Base-by-base conservation (phyloP, 768 basidiomycete genomes). In the Zangia roseola region DNA sequence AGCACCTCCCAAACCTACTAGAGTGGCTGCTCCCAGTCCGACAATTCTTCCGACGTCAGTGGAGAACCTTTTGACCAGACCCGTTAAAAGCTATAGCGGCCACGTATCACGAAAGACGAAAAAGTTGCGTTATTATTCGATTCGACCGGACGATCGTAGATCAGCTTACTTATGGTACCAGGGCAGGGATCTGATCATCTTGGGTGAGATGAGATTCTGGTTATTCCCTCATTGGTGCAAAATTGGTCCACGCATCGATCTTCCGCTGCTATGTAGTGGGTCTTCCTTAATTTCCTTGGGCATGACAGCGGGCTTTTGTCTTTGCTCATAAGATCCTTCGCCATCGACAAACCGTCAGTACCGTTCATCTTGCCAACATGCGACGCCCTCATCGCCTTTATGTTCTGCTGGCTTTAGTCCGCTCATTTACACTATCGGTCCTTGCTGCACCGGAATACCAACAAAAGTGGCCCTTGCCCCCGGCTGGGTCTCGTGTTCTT, bases 311-410 rank as follows among this genome's bases (percentile, higher is more conserved):
- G 19, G 19, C 13, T 33, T 36, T 28, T 28, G 24, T 28, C 10
- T 49, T 35, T 19, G 28, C 31, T 46, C 36, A 43, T 26, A 53
- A 45, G 42, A 30, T 45, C 31, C 14, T 10, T 26, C 14, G 25
- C 17, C n/a, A 10, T 21, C 25, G 35, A 23, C 17, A 24, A 17
- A 19, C 1, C 19, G 28, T 19, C 31, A 35, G 17, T 3, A 28
- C 6, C 13, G 21, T 25, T 14, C 43, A 19, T 30, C 17, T 19
- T 53, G 13, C 47, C 43, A 56, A 21, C 40, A 45, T 55, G 54
- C 21, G 13, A 31, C 9, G 20, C n/a, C 10, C 17, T 20, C 41
- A 23, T 7, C n/a, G 13, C 21, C 6, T 21, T 26, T 23, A 16
- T 13, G 40, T 58, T 49, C 40, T 24, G 8, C 25, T 44, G 14